A percentile compares a stretch with the other conserved stretches of the same genome.
phyloP scores from a whole-genome alignment of 2,329 filamentous ascomycete species.

The Fusarium pilosicola region DNA sequence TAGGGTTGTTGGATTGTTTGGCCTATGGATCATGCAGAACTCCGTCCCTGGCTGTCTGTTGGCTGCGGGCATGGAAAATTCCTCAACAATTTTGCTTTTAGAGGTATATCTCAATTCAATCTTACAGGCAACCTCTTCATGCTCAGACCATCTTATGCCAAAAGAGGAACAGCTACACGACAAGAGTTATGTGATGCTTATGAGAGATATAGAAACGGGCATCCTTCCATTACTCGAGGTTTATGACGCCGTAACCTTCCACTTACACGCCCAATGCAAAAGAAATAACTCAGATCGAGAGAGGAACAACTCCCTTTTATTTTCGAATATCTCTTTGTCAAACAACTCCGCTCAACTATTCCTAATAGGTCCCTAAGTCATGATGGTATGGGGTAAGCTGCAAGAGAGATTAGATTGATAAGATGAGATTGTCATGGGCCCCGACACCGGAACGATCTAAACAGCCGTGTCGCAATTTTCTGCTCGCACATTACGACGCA shows the following conservation, averaged over 20 bases:
- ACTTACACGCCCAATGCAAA: background rate
- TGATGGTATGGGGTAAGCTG: constrained; percentile 27
- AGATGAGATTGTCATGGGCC: constrained; percentile 32
- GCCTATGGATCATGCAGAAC: background rate
- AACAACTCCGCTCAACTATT: background rate
- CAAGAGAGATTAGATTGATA: constrained; percentile 37
- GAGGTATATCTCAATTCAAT: background rate
- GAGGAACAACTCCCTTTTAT: background rate
- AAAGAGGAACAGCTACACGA: background rate
- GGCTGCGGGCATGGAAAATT: background rate
- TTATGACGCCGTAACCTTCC: background rate
- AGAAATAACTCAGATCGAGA: background rate
- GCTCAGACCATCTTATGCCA: background rate
- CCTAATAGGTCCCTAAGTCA: constrained; percentile 8
- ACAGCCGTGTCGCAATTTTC: constrained; percentile 24
- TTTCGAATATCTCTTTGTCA: constrained; percentile 1
- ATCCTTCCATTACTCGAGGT: background rate
- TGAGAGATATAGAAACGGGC: background rate
- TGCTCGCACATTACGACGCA: constrained; percentile 26
- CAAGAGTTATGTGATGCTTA: background rate
- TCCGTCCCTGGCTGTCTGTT: background rate
- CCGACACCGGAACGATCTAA: constrained; percentile 31
- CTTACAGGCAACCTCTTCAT: background rate
- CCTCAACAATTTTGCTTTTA: background rate
- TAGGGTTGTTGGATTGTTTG: background rate